Evolutionary conservation across 768 basidiomycete species (phyloP).

Genomic region (Tulasnella sp.): DNA sequence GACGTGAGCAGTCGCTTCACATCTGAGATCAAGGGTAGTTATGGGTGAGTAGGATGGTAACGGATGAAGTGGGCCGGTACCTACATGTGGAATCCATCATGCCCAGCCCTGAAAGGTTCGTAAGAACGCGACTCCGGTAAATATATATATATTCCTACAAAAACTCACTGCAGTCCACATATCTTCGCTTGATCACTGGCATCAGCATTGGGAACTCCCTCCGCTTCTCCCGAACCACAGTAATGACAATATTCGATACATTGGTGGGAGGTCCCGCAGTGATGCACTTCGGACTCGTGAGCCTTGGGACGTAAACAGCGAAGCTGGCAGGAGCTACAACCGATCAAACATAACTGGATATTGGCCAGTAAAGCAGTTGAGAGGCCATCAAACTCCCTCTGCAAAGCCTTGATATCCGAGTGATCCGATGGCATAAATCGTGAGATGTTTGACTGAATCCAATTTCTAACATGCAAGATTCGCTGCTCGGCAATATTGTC

Average conservation of each 20-base stretch:
- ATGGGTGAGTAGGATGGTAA: background rate
- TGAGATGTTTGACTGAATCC: background rate
- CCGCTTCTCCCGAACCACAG: background rate
- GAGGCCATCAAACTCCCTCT: background rate
- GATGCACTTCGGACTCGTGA: background rate
- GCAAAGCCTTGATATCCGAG: background rate
- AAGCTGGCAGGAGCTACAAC: background rate
- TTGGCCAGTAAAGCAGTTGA: background rate
- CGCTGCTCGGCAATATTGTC: background rate
- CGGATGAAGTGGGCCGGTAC: too few relatives aligned
- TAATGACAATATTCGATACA: conserved; percentile 1
- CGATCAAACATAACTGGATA: conserved; percentile 2
- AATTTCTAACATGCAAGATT: background rate
- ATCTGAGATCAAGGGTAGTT: background rate
- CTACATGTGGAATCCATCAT: conserved; percentile 4
- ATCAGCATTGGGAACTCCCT: too few relatives aligned
- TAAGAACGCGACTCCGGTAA: background rate
- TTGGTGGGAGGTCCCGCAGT: conserved; percentile 8
- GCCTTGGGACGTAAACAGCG: background rate
- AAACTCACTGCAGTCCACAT: background rate
- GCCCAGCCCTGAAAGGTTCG: background rate
- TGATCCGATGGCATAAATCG: background rate
- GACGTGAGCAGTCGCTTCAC: background rate
- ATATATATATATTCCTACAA: background rate
- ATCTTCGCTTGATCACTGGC: background rate